Base-by-base conservation (phyloP, 345 rosid species). In the Laguncularia racemosa region DNA sequence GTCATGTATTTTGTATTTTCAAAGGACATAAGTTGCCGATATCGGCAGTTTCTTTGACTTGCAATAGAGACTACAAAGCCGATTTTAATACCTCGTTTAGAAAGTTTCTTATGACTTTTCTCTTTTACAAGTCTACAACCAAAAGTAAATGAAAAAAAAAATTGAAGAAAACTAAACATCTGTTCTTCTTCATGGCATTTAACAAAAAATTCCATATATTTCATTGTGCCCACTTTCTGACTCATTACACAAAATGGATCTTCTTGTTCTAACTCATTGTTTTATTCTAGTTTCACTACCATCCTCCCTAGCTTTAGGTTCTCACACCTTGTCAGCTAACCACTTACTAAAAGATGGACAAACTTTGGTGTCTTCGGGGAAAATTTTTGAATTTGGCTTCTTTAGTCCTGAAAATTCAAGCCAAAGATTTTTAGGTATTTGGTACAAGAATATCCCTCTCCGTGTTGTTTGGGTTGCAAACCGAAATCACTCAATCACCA, bases 391-490 rank as follows among this genome's bases (percentile, higher is more conserved):
- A 19, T 49, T 70, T 7, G 74, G 74, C 7, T 70, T 70, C 55
- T 70, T 70, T 12, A 50, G 46, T 44, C 64, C 53, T 23, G 53
- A 43, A 3, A 60, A 23, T 21, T 56, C 60, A 16, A 53, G 44
- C 7, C 47, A 16, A 46, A 33, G 56, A 14, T 71, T 60, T 33
- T 48, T 66, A 4, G 75, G 71, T 12, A 57, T 62, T n/a, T 71
- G 71, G 75, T 71, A 61, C 53, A 57, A 62, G 40, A 62, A 61
- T 40, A 33, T 28, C 17, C 60, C 67, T 21, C 67, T 38, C 12
- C 44, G 60, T 1, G 59, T 66, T 47, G 53, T 40, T 2, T 71
- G 75, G 75, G 67, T 71, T 6, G 67, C 71, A 52, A 71, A 71
- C 59, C 21, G 71, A 51, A 44, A 71, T 57, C 14, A n/a, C 58